These are phyloP conservation scores for Pyrenula massariospora DNA, from an alignment of 495 filamentous ascomycete species.

Conservation along the genomic window DNA sequence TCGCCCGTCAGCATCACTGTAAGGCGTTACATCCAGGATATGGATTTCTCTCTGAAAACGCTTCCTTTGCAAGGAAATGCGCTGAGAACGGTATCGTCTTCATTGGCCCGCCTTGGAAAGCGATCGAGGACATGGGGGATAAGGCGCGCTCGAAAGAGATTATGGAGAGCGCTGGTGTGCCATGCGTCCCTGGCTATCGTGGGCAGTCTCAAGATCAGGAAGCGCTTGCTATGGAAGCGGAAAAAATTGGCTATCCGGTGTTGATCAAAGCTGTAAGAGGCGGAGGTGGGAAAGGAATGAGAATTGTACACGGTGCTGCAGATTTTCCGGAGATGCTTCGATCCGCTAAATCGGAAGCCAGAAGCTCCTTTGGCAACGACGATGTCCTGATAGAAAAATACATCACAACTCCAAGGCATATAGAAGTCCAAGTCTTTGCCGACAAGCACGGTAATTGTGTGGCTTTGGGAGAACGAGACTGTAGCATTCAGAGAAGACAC, in stretches of 20 bases:
- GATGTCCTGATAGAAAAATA: constrained; percentile 97
- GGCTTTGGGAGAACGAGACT: constrained; percentile 76
- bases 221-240: constrained; percentile 60
- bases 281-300: constrained; percentile 97
- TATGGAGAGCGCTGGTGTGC: constrained; percentile 86
- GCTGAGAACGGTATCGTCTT: constrained; percentile 86
- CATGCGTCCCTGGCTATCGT: constrained; percentile 94
- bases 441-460: constrained; percentile 80
- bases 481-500: constrained; percentile 77
- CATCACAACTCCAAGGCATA: constrained; percentile 85
- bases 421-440: constrained; percentile 96
- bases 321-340: constrained; percentile 74
- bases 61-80: constrained; percentile 78
- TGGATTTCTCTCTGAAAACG: constrained; percentile 89
- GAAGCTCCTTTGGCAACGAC: constrained; percentile 89
- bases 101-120: constrained; percentile 83
- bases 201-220: constrained; percentile 68
- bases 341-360: constrained; percentile 82
- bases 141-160: constrained; percentile 91
- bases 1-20: constrained; percentile 76
- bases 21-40: constrained; percentile 92
- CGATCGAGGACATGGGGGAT: constrained; percentile 96
- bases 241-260: constrained; percentile 80
- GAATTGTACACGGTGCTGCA: constrained; percentile 63
- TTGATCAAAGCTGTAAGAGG: constrained; percentile 95